Conservation (phyloP, 2,329 filamentous ascomycete genomes). For the Penicillium sp. region DNA sequence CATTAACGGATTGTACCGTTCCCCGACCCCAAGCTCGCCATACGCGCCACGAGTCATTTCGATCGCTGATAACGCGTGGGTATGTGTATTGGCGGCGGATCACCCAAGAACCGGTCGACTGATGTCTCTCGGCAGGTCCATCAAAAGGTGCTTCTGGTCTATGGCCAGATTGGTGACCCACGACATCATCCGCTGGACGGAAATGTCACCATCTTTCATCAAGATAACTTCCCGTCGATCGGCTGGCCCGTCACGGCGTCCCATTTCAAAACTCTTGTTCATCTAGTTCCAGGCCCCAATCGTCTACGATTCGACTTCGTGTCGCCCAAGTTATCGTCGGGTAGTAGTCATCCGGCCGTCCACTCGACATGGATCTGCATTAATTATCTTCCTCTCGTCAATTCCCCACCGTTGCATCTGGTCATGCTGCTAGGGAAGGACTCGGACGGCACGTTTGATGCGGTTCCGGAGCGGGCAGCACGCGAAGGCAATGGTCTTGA, state of each 20-base stretch:
- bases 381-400: slow-evolving; percentile 76
- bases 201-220: slow-evolving; percentile 68
- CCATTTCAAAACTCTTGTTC: slow-evolving; percentile 84
- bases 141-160: slow-evolving; percentile 79
- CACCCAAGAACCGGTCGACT: too few species aligned
- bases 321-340: slow-evolving; percentile 69
- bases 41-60: slow-evolving; percentile 77
- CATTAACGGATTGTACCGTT: slow-evolving; percentile 40
- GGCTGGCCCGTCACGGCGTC: slow-evolving; percentile 84
- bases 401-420: slow-evolving; percentile 77
- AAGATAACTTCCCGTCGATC: slow-evolving; percentile 76
- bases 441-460: slow-evolving; percentile 78
- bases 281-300: slow-evolving; percentile 88
- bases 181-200: slow-evolving; percentile 67
- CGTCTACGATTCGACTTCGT: slow-evolving; percentile 80
- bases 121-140: slow-evolving; percentile 66
- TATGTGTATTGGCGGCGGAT: slow-evolving; percentile 43
- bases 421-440: slow-evolving; percentile 84
- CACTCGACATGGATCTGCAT: slow-evolving; percentile 76
- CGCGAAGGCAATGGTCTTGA: slow-evolving; percentile 78
- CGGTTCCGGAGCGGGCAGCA: slow-evolving; percentile 65
- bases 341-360: slow-evolving; percentile 55
- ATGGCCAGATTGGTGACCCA: slow-evolving; percentile 73
- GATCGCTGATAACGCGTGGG: slow-evolving; percentile 76
- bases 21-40: slow-evolving; percentile 60